phyloP scores from a whole-genome alignment of 805 yeast species.

The Saccharomyces cerevisiae region DNA sequence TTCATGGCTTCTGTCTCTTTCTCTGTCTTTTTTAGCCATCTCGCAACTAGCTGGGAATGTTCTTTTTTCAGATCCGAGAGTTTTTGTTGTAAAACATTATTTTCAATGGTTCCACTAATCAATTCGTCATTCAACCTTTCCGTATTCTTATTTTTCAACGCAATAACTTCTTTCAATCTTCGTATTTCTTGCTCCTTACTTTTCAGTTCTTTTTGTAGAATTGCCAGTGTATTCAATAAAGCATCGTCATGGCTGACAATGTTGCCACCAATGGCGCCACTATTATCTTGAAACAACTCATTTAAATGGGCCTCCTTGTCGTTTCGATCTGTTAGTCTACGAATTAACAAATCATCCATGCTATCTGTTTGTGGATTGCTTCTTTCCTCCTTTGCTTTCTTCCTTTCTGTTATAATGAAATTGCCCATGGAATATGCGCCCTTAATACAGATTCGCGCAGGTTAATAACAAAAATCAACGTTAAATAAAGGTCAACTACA shows the following conservation, averaged over 20 bases:
- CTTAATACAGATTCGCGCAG: not conserved
- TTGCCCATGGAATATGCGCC: not conserved
- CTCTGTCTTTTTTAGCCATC: slow-evolving; percentile 53
- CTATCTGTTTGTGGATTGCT: not conserved
- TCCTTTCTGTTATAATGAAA: not conserved
- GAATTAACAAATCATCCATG: not conserved
- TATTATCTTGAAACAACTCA: not conserved
- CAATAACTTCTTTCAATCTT: slow-evolving; percentile 24
- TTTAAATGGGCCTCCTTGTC: not conserved
- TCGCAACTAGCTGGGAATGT: slow-evolving; percentile 41
- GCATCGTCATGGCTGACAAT: not conserved
- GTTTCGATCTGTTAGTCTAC: not conserved
- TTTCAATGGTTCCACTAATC: slow-evolving; percentile 51
- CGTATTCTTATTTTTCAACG: slow-evolving; percentile 45
- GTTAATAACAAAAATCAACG: not conserved
- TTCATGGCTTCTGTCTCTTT: slow-evolving; percentile 55
- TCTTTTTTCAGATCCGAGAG: slow-evolving; percentile 37
- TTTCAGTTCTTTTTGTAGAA: slow-evolving; percentile 12
- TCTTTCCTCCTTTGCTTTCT: not conserved
- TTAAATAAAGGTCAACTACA: not conserved
- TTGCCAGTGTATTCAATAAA: slow-evolving; percentile 3
- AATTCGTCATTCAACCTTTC: slow-evolving; percentile 62
- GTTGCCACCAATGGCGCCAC: not conserved
- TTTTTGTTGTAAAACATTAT: slow-evolving; percentile 30
- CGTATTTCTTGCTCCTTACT: slow-evolving; percentile 20